phyloP scores from a whole-genome alignment of 495 filamentous ascomycete genomes.

The Penicillium cosmopolitanum region DNA sequence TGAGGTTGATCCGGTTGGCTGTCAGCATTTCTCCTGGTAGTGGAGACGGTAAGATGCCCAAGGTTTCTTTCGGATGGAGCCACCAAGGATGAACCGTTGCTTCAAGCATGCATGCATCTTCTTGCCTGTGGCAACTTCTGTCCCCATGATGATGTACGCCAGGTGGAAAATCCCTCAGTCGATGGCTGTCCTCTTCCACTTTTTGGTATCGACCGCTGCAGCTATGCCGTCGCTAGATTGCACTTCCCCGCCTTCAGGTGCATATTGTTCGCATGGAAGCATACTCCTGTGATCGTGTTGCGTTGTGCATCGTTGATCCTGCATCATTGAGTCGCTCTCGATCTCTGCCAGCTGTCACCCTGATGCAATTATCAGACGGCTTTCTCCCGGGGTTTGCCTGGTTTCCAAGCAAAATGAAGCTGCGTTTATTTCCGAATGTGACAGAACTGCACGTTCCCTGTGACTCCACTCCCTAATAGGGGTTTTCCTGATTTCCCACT shows the following conservation, averaged over 20 bases:
- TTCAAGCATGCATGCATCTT: constrained; percentile 49
- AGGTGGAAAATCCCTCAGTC: constrained; percentile 50
- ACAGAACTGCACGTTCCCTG: constrained; percentile 26
- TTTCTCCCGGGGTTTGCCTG: constrained; percentile 34
- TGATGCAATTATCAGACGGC: constrained; percentile 40
- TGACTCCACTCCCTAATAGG: constrained; percentile 23
- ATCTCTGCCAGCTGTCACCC: constrained; percentile 46
- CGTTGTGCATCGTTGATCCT: constrained; percentile 42
- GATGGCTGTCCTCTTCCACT: constrained; percentile 30
- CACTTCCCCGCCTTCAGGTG: constrained; percentile 42
- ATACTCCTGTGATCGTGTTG: constrained; percentile 32
- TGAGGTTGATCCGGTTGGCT: constrained; percentile 41
- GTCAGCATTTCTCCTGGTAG: constrained; percentile 35
- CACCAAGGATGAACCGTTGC: constrained; percentile 40
- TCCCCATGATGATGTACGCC: constrained; percentile 34
- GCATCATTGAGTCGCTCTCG: constrained; percentile 41
- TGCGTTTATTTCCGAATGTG: constrained; percentile 23
- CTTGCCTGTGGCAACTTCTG: constrained; percentile 40
- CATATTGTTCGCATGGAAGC: constrained; percentile 36
- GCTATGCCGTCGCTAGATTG: constrained; percentile 35
- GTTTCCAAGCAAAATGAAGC: constrained; percentile 28
- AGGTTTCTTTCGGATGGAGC: constrained; percentile 39
- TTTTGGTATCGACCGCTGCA: constrained; percentile 40
- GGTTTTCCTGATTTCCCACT: constrained; percentile 17
- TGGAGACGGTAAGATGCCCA: constrained; percentile 45